Evolutionary conservation across 805 yeast genomes (phyloP), one percentile per base, ranked within the genome.

Genomic region (Saturnispora kantuleensis): DNA sequence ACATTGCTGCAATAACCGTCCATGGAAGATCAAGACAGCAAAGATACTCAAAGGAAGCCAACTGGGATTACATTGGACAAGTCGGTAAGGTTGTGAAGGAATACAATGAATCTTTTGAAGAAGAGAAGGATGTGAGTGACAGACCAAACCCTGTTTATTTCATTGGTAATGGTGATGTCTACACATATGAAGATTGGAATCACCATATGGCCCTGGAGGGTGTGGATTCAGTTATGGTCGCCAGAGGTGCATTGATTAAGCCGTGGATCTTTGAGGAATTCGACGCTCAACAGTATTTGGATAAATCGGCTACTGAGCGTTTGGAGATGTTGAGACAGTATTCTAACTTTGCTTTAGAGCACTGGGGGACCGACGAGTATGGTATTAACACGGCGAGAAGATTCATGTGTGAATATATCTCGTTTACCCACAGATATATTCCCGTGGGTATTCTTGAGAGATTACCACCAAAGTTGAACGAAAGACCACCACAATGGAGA

Each of bases 181-280:
- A 71, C 67, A 81, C 86, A 15, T 78, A 74, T 66, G 84, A 84
- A 56, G 97, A 93, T 59, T 93, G 96, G 95, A 75, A 86, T 62
- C 71, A 69, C 31, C 88, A 83, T 10, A 69, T 80, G 35, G 63
- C 67, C 26, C 74, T 78, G 39, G 75, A 75, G 29, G 83, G 84
- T 17, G 79, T 90, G 47, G 98, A 93, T 65, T 79, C 93, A 29
- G 95, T 88, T 13, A 93, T 94, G 97, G 86, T 93, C 44, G 98
- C 97, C 3, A 76, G 99, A 57, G 98, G 97, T 45, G 97, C 97
- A 2, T 73, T 93, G 52, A 89, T 93, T 60, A 93, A 93, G 65
- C 99, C 99, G 31, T 93, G 99, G 99, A 85, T 93, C 42, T 93
- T 90, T 55, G 97, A 93, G 67, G 99, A 93, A 65, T 76, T 93